These are phyloP conservation scores for Sambucus nigra DNA, from an alignment of 129 eudicot genomes.

Conservation along the genomic window DNA sequence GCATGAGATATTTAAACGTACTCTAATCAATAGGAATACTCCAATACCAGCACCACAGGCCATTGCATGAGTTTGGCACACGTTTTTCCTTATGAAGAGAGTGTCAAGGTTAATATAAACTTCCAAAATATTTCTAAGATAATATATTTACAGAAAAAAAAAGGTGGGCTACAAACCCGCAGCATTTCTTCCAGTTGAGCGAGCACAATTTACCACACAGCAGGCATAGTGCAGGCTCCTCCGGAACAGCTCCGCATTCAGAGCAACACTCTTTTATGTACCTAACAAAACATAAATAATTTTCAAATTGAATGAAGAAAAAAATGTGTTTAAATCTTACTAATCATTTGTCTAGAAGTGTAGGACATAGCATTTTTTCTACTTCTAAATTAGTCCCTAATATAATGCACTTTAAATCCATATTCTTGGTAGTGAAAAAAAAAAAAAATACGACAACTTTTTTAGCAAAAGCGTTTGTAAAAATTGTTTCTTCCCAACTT, in stretches of 20 bases:
- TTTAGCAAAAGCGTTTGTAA: no score
- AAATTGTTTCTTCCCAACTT: no score
- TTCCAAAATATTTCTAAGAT: background rate
- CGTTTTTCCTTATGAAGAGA: constrained; percentile 48
- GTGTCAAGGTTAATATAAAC: background rate
- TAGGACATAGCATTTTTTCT: no score
- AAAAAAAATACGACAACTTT: no score
- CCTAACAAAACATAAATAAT: constrained; percentile 28
- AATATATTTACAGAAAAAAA: no score
- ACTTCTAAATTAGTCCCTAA: no score
- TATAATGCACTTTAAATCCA: no score
- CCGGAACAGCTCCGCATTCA: constrained; percentile 57
- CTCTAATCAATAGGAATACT: constrained; percentile 79
- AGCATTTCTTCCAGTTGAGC: constrained; percentile 85
- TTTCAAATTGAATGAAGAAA: background rate
- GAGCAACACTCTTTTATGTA: constrained; percentile 69
- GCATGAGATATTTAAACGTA: constrained; percentile 25
- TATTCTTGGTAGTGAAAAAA: background rate
- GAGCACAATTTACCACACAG: constrained; percentile 90
- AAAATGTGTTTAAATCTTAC: no score
- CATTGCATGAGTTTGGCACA: constrained; percentile 79
- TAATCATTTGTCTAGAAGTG: no score
- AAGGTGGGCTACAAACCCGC: constrained; percentile 49
- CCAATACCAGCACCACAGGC: constrained; percentile 96
- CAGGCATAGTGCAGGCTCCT: constrained; percentile 90